Conservation (phyloP, 2,329 filamentous ascomycete species). For the Juglanconis sp. region DNA sequence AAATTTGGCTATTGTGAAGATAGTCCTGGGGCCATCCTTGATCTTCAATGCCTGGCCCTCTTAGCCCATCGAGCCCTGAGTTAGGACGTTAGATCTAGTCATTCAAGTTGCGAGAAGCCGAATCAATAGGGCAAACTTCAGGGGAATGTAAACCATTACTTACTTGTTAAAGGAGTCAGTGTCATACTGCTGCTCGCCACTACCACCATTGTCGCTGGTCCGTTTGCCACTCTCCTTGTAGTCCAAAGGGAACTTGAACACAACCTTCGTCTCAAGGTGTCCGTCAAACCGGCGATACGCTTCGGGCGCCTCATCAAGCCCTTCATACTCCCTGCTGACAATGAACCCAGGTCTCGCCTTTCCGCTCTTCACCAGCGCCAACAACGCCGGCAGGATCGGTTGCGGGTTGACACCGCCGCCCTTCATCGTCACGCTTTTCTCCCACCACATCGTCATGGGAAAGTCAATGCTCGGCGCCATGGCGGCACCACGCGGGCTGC, state of each 20-base stretch:
- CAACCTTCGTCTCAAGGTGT: constrained; percentile 22
- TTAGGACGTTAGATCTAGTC: too few species aligned
- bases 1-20: too few species aligned
- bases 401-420: constrained; percentile 14
- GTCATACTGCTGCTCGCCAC: too few species aligned
- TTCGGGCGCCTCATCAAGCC: constrained; percentile 28
- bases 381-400: constrained; percentile 19
- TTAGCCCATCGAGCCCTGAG: too few species aligned
- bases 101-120: too few species aligned
- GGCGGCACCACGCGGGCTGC: constrained; percentile 16
- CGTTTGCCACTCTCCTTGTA: not conserved
- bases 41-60: too few species aligned
- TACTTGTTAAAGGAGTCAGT: too few species aligned
- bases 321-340: constrained; percentile 22
- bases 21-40: too few species aligned
- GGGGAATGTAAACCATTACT: too few species aligned
- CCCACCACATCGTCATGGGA: constrained; percentile 20
- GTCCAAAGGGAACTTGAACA: constrained; percentile 9
- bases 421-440: constrained; percentile 17
- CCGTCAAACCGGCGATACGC: constrained; percentile 26
- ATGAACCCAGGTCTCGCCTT: constrained; percentile 28
- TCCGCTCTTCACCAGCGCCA: constrained; percentile 25
- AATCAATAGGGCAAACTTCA: too few species aligned
- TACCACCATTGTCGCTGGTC: not conserved
- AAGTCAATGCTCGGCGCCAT: constrained; percentile 17